These are phyloP conservation scores for Lunularia cruciata DNA, from an alignment of 225 moss, liverwort and hornwort genomes.

Conservation along the genomic window DNA sequence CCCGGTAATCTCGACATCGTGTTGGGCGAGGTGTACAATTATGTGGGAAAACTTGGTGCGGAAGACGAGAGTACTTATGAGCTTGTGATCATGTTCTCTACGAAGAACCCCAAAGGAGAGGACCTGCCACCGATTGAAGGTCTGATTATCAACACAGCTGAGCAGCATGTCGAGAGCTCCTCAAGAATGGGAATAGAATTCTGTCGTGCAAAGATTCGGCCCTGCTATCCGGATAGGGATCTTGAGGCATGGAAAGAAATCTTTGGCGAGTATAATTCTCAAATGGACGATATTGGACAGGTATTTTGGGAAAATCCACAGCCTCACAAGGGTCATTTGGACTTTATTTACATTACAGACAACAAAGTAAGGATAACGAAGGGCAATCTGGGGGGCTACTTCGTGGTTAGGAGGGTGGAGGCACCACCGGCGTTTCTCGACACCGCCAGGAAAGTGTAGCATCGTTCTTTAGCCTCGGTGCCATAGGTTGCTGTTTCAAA, in stretches of 20 bases:
- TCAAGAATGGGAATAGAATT: conserved; percentile 35
- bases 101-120: conserved; percentile 37
- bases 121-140: conserved; percentile 38
- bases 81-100: conserved; percentile 28
- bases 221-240: conserved; percentile 41
- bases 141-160: conserved; percentile 33
- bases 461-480: too few species aligned
- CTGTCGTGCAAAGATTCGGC: conserved; percentile 33
- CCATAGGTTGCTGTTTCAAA: too few species aligned
- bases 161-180: conserved; percentile 19
- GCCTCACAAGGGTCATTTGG: conserved; percentile 11
- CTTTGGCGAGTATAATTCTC: conserved; percentile 37
- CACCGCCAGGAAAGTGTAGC: too few species aligned
- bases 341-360: conserved; percentile 48
- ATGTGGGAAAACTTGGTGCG: conserved; percentile 4
- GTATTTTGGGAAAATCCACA: conserved; percentile 26
- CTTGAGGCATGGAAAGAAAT: conserved; percentile 52
- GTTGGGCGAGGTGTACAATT: conserved; percentile 36
- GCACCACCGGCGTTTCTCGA: too few species aligned
- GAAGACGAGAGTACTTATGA: conserved; percentile 31
- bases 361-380: conserved; percentile 51
- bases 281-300: conserved; percentile 49
- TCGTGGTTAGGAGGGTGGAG: conserved; percentile 36
- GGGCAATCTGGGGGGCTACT: conserved; percentile 34
- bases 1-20: conserved; percentile 46